Base-by-base conservation (phyloP, 2,329 filamentous ascomycete genomes). In the Diaporthe longicolla region DNA sequence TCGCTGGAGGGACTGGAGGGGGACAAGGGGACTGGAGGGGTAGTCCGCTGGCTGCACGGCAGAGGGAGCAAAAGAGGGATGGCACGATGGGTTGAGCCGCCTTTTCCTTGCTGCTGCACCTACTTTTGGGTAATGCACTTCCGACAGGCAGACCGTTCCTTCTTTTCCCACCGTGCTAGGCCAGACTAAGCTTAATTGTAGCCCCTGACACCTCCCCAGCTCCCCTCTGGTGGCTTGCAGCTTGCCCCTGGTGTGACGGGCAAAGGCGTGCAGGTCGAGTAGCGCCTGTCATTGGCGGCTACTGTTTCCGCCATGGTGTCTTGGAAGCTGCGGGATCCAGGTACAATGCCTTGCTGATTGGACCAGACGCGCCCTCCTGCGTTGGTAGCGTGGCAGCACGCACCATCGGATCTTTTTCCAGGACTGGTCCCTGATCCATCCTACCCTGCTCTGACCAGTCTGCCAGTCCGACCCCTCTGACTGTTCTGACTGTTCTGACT, bases 241-340 rank as follows among this genome's bases (percentile, higher is more conserved):
- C 29, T 37, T 50, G 45, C 13, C n/a, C 61, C 40, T 50, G 61
- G 61, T 37, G 45, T 40, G 48, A 68, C 63, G 13, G 11, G 3
- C 26, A 21, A 50, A 50, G 19, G 6, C 19, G 43, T 35, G 43
- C 43, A 50, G 26, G 29, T 3, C 21, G 29, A 52, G 48, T 68
- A 68, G 63, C 63, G 63, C 63, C 63, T 68, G 63, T 68, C 63
- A 68, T 68, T 68, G 63, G 63, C 63, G 63, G 63, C 63, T 68
- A 68, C 63, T 52, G 48, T 54, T 68, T 68, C 63, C 63, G 63
- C 63, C 32, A 5, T 40, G 13, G 40, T 68, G 45, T 68, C 63
- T 68, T 68, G 63, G 63, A 68, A 68, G 19, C 32, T 68, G 63
- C 63, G 35, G 29, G 48, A 68, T 68, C 48, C 63, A 68, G 63